A percentile compares a stretch with the other conserved stretches of the same genome.
Conservation (phyloP, 2,329 filamentous ascomycete genomes). For the Monilinia vaccinii-corymbosi region DNA sequence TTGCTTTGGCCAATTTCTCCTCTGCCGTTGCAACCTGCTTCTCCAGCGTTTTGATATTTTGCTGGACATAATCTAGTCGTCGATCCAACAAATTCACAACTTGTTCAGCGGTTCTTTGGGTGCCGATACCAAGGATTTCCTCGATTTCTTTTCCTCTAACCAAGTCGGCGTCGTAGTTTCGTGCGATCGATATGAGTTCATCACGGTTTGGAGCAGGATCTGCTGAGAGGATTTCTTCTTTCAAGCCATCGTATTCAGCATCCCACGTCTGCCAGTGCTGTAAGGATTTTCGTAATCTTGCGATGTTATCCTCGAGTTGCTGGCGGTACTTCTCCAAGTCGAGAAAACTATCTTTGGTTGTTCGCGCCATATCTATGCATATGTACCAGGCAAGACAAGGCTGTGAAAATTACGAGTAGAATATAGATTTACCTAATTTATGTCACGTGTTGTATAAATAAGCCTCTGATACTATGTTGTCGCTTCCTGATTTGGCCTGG, state of each 20-base stretch:
- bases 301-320: slow-evolving; percentile 66
- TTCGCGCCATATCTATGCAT: slow-evolving; percentile 19
- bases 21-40: slow-evolving; percentile 60
- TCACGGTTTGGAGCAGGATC: slow-evolving; percentile 38
- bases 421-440: too few relatives aligned
- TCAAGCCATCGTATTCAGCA: slow-evolving; percentile 81
- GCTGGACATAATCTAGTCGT: slow-evolving; percentile 80
- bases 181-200: slow-evolving; percentile 44
- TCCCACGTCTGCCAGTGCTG: slow-evolving; percentile 88
- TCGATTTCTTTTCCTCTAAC: slow-evolving; percentile 49
- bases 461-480: neutral
- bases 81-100: slow-evolving; percentile 60
- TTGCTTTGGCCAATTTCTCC: slow-evolving; percentile 56
- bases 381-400: neutral
- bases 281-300: slow-evolving; percentile 64
- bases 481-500: neutral
- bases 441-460: too few relatives aligned
- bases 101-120: slow-evolving; percentile 48
- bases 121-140: slow-evolving; percentile 35
- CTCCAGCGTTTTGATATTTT: slow-evolving; percentile 67
- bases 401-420: neutral
- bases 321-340: slow-evolving; percentile 67
- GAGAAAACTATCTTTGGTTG: slow-evolving; percentile 37
- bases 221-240: slow-evolving; percentile 60
- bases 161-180: slow-evolving; percentile 45